Conservation (phyloP, 2,329 filamentous ascomycete species). For the Trichophyton equinum region DNA sequence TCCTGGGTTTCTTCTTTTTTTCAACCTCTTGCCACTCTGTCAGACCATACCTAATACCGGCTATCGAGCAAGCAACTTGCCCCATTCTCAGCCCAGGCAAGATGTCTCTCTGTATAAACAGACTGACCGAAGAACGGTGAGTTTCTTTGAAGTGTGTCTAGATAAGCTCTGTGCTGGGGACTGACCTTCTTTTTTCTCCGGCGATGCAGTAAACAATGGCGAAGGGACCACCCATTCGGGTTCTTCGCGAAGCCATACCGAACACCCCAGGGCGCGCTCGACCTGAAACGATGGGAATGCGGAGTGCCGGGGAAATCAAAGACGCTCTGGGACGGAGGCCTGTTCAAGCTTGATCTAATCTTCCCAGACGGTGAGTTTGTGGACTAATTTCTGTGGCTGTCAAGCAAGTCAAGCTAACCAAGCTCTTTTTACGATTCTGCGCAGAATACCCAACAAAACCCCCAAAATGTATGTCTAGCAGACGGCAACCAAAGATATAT, state of each 20-base stretch:
- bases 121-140: conserved; percentile 78
- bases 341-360: conserved; percentile 85
- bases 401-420: background rate
- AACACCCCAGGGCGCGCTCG: conserved; percentile 65
- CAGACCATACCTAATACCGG: background rate
- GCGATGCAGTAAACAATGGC: conserved; percentile 76
- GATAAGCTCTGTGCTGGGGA: conserved; percentile 5
- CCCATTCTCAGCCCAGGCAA: background rate
- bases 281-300: conserved; percentile 93
- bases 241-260: conserved; percentile 87
- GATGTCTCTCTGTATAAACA: conserved; percentile 82
- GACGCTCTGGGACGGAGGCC: conserved; percentile 93
- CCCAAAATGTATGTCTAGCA: conserved; percentile 69
- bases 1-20: background rate
- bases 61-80: background rate
- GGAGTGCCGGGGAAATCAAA: conserved; percentile 92
- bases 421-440: background rate
- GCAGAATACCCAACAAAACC: conserved; percentile 96
- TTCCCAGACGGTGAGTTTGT: conserved; percentile 73
- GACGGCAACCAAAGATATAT: background rate
- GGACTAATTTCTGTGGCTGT: background rate
- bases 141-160: conserved; percentile 17
- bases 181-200: conserved; percentile 6
- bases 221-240: conserved; percentile 90
- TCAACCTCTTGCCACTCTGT: background rate